These are phyloP conservation scores for Cyphellophora attinorum DNA, from an alignment of 2,329 filamentous ascomycete species.

Conservation along the genomic window DNA sequence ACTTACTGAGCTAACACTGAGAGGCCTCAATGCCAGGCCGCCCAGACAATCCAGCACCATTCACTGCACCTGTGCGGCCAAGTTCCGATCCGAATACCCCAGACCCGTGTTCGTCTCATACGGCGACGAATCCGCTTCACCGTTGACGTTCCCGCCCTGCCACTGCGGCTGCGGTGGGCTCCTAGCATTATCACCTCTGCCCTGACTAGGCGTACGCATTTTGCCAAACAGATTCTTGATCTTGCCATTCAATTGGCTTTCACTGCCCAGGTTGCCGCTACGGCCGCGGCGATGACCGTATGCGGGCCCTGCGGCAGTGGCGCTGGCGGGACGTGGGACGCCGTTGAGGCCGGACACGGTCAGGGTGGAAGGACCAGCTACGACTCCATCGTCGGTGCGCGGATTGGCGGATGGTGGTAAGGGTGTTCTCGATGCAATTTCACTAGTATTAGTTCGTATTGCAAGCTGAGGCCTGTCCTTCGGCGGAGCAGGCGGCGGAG, in stretches of 20 bases:
- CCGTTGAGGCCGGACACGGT: no score
- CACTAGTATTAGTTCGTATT: constrained; percentile 23
- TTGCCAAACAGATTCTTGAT: constrained; percentile 47
- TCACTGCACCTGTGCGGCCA: no score
- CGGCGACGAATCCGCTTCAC: constrained; percentile 3
- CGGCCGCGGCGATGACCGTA: constrained; percentile 40
- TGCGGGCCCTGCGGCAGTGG: constrained; percentile 26
- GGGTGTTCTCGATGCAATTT: constrained; percentile 18
- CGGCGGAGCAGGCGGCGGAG: constrained; percentile 26
- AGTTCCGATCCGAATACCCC: no score
- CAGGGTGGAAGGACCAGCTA: no score
- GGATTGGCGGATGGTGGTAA: constrained; percentile 24
- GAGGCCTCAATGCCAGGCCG: no score
- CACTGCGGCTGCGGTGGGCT: constrained; percentile 11
- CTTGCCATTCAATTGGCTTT: constrained; percentile 40
- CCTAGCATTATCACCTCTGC: constrained; percentile 23
- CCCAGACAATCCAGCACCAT: no score
- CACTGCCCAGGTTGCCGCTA: constrained; percentile 41
- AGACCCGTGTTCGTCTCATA: constrained; percentile 6
- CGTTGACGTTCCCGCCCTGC: constrained; percentile 16
- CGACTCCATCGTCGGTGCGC: constrained; percentile 17
- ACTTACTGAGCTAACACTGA: no score
- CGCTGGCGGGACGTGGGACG: no score
- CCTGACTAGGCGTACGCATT: constrained; percentile 49
- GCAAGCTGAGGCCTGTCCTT: constrained; percentile 4